Evolutionary conservation across 805 yeast genomes (phyloP).

Genomic region (Pichia manshurica): DNA sequence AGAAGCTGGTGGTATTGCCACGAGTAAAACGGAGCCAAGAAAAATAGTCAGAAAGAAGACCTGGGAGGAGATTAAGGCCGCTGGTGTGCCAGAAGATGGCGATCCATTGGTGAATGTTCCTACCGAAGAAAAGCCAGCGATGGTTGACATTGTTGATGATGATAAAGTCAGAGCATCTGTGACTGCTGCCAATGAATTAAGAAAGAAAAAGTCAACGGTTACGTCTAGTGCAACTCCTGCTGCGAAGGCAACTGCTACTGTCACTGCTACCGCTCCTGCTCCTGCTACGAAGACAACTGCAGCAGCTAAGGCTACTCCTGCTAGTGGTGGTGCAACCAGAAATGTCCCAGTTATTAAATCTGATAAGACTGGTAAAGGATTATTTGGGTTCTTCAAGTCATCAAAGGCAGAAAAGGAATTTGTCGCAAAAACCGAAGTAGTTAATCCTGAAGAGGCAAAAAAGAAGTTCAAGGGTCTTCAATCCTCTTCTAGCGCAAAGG

Average conservation of each 20-base stretch:
- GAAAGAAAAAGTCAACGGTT: background rate
- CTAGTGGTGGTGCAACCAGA: constrained; percentile 7
- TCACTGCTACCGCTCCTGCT: background rate
- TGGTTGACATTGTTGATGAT: constrained; percentile 25
- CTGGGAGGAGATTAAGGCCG: constrained; percentile 24
- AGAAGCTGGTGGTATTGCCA: constrained; percentile 27
- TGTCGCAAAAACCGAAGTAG: constrained; percentile 1
- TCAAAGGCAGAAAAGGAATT: background rate
- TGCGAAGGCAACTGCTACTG: background rate
- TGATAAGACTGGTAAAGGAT: constrained; percentile 8
- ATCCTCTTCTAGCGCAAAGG: constrained; percentile 5
- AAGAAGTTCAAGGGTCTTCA: constrained; percentile 16
- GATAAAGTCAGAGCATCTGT: constrained; percentile 15
- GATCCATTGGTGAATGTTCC: constrained; percentile 33
- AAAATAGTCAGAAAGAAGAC: constrained; percentile 23
- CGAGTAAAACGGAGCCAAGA: constrained; percentile 11
- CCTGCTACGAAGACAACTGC: background rate
- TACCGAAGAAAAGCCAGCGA: constrained; percentile 36
- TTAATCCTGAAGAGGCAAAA: constrained; percentile 7
- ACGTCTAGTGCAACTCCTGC: background rate
- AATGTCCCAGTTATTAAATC: constrained; percentile 12
- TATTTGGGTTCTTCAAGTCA: constrained; percentile 11
- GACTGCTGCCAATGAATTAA: constrained; percentile 6
- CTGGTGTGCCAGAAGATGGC: constrained; percentile 31
- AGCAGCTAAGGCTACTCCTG: constrained; percentile 7